These are phyloP conservation scores for Spathaspora boniae DNA, from an alignment of 805 yeast genomes.

Conservation along the genomic window DNA sequence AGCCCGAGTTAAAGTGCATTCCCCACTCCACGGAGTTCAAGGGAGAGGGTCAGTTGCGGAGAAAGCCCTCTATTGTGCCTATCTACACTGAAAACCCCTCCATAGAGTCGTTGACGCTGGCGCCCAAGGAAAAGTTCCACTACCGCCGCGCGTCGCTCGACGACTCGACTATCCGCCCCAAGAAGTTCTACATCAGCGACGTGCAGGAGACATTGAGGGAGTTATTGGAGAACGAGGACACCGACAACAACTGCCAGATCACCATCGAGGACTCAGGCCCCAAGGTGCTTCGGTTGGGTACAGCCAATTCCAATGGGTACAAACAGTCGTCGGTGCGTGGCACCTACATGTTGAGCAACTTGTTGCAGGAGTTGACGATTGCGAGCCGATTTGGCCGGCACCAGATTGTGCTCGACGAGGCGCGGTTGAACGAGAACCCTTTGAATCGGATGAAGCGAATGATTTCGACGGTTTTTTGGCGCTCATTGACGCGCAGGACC, in stretches of 20 bases:
- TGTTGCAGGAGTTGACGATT: conserved; percentile 83
- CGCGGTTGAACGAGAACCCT: conserved; percentile 81
- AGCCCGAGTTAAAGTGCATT: no score
- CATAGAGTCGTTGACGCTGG: conserved; percentile 10
- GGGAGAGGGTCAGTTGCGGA: conserved; percentile 2
- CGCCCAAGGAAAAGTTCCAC: conserved; percentile 11
- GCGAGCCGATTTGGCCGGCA: conserved; percentile 79
- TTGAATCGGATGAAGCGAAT: conserved; percentile 71
- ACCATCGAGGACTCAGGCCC: conserved; percentile 33
- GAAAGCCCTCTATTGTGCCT: conserved; percentile 30
- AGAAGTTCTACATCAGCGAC: conserved; percentile 66
- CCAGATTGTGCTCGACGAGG: conserved; percentile 78
- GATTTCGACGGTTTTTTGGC: conserved; percentile 79
- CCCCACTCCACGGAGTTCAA: conserved; percentile 7
- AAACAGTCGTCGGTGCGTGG: conserved; percentile 74
- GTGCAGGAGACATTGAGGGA: conserved; percentile 70
- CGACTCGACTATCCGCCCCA: conserved; percentile 25
- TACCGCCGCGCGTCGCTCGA: conserved; percentile 32
- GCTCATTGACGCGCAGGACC: conserved; percentile 65
- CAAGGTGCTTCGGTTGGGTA: conserved; percentile 35
- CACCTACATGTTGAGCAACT: conserved; percentile 82
- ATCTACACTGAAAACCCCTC: conserved; percentile 15
- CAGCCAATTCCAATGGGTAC: conserved; percentile 81
- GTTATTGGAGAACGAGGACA: conserved; percentile 73
- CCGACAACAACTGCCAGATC: conserved; percentile 76